Percentiles rank a stretch among this genome's conserved stretches.
These are phyloP conservation scores for Blastosporella zonata DNA, from an alignment of 1,284 basidiomycete species.

Conservation along the genomic window DNA sequence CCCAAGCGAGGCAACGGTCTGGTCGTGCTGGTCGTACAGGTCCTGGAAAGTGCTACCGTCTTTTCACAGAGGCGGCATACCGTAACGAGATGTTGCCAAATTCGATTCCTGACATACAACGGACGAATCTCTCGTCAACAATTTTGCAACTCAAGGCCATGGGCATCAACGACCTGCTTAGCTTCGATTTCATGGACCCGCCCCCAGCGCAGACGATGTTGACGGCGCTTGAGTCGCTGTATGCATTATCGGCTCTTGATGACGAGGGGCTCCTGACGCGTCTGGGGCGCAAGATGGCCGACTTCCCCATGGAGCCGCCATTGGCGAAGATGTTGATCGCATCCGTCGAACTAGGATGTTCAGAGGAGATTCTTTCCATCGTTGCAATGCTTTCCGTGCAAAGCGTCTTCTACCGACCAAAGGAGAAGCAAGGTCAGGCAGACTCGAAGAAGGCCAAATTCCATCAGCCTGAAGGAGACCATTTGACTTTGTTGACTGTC, in stretches of 20 bases:
- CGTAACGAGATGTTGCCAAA: constrained; percentile 99
- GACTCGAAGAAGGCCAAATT: constrained; percentile 99
- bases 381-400: constrained; percentile 98
- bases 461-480: constrained; percentile 97
- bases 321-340: constrained; percentile 98
- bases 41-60: constrained; percentile 96
- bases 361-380: constrained; percentile 95
- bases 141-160: constrained; percentile 97
- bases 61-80: constrained; percentile 97
- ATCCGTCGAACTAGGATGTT: constrained; percentile 95
- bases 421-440: constrained; percentile 98
- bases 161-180: constrained; percentile 97
- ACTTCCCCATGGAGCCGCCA: constrained; percentile 97
- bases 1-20: constrained; percentile 92
- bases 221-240: constrained; percentile 90
- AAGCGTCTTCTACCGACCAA: constrained; percentile 95
- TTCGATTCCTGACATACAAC: constrained; percentile 96
- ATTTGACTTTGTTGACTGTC: constrained; percentile 91
- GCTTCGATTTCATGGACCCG: constrained; percentile 99
- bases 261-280: constrained; percentile 95
- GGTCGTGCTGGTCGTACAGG: constrained; percentile 98
- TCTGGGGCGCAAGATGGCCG: constrained; percentile 97
- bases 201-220: constrained; percentile 96
- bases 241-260: constrained; percentile 93
- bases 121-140: constrained; percentile 90